Base-by-base conservation (phyloP, 768 basidiomycete species). In the Phaffia australis region DNA sequence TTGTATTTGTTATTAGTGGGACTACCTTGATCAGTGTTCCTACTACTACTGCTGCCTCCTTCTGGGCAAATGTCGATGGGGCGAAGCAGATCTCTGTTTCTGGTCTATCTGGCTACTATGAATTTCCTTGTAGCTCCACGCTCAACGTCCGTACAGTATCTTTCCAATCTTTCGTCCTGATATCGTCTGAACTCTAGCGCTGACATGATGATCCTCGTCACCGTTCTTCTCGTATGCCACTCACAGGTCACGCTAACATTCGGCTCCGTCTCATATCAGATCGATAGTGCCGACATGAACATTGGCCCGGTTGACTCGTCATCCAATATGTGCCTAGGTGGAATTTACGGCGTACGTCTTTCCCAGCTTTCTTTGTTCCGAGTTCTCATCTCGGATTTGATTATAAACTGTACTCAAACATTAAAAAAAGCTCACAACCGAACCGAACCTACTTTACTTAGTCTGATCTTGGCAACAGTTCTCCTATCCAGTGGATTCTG, bases 21-120 rank as follows among this genome's bases (percentile, higher is more conserved):
- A 98, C 95, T 0, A 97, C 95, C 1, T 83, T 97, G 49, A 82
- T 98, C 54, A 92, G 89, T 8, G 94, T 90, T 0, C 93, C 95
- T 0, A 3, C 81, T 0, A 73, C 74, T 16, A 78, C 78, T 60
- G 83, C 94, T 32, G 74, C 80, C 3, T 75, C 74, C n/a, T 78
- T 98, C 15, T 97, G 84, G 72, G 79, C 81, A 0, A 83, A 85
- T 68, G 91, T 99, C 52, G 84, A 87, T 1, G 85, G 84, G 7
- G 81, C 88, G 0, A 68, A 74, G 51, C 74, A 83, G 0, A 85
- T 85, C 25, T 78, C 81, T 0, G 87, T 86, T 1, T 68, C 71
- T 15, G 78, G 84, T 59, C 85, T 83, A 70, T 72, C 85, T n/a
- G 89, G 87, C 23, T 95, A 89, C 76, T 99, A 85, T 73, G 72